Conservation (phyloP, 176 grass and related monocot genomes). For the Rhynchospora tenuis region DNA sequence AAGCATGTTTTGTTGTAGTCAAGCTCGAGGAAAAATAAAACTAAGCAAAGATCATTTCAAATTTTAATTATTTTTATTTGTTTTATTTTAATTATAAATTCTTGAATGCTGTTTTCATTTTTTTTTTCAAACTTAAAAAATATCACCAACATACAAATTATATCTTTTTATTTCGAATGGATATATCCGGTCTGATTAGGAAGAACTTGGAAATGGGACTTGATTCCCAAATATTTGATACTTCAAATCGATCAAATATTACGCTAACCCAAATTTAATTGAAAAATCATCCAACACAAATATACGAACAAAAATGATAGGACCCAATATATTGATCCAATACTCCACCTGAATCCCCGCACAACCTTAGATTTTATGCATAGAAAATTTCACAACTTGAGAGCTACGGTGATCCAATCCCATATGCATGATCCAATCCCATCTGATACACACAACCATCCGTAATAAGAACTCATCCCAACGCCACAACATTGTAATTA, state of each 20-base stretch:
- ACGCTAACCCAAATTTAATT: not conserved
- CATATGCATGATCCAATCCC: not conserved
- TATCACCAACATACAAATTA: too few relatives aligned
- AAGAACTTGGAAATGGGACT: too few relatives aligned
- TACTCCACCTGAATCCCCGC: not conserved
- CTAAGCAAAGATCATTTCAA: too few relatives aligned
- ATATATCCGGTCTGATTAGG: too few relatives aligned
- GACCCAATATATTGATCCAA: not conserved
- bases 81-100: too few relatives aligned
- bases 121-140: too few relatives aligned
- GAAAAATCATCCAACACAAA: not conserved
- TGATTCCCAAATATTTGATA: too few relatives aligned
- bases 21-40: too few relatives aligned
- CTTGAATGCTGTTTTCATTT: too few relatives aligned
- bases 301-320: not conserved
- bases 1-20: too few relatives aligned
- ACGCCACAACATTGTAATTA: not conserved
- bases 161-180: too few relatives aligned
- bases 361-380: not conserved
- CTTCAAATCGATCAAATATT: not conserved
- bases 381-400: not conserved
- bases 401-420: not conserved
- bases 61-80: too few relatives aligned
- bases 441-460: not conserved
- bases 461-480: not conserved